These are phyloP conservation scores for Lotmaria passim DNA, from an alignment of 208 protist species.

Conservation along the genomic window DNA sequence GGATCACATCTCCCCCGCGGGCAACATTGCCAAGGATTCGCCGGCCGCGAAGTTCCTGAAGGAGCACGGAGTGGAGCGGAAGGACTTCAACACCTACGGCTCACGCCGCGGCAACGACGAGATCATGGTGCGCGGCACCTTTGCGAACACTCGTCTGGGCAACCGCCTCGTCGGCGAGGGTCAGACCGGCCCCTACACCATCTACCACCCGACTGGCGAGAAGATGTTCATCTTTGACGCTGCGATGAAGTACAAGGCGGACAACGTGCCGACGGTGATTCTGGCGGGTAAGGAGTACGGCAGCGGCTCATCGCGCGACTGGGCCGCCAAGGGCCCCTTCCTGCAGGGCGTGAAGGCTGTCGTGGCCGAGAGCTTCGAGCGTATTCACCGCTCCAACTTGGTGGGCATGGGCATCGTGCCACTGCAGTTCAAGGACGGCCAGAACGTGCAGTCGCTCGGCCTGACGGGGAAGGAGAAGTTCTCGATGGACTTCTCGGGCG, in stretches of 20 bases:
- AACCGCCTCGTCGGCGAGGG: conserved; percentile 92
- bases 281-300: conserved; percentile 97
- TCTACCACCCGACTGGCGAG: conserved; percentile 92
- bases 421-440: conserved; percentile 93
- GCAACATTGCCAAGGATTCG: conserved; percentile 95
- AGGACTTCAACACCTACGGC: conserved; percentile 97
- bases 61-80: conserved; percentile 81
- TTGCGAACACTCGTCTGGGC: conserved; percentile 95
- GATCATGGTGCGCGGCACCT: conserved; percentile 97
- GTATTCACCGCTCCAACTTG: conserved; percentile 96
- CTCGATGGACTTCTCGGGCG: conserved; percentile 83
- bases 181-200: conserved; percentile 92
- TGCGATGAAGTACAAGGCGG: conserved; percentile 88
- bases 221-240: conserved; percentile 95
- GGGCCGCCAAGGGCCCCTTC: conserved; percentile 96
- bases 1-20: conserved; percentile 97
- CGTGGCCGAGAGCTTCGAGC: conserved; percentile 94
- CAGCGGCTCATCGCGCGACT: conserved; percentile 95
- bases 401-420: conserved; percentile 97
- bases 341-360: conserved; percentile 95
- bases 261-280: conserved; percentile 83
- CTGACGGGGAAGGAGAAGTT: conserved; percentile 95
- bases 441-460: conserved; percentile 84
- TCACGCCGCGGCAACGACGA: conserved; percentile 96
- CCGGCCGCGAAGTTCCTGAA: conserved; percentile 91